Conservation (phyloP, 2,329 filamentous ascomycete species). For the Botrytis cinerea region DNA sequence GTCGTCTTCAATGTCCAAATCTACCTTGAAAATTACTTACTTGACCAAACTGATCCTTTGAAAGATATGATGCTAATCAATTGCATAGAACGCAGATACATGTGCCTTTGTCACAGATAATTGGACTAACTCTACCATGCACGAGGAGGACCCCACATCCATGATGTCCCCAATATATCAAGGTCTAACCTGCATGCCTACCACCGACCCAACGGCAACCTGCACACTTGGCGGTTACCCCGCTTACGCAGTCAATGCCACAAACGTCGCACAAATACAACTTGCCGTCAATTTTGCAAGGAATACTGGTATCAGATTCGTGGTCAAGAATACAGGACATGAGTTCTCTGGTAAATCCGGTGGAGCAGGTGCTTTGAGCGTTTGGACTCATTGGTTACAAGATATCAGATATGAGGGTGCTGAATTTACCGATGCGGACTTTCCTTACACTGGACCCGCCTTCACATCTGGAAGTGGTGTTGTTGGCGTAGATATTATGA, state of each 20-base stretch:
- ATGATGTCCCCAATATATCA: slow-evolving; percentile 52
- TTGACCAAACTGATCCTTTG: neutral
- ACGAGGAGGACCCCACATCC: slow-evolving; percentile 46
- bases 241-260: slow-evolving; percentile 34
- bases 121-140: slow-evolving; percentile 44
- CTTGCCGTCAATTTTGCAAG: slow-evolving; percentile 41
- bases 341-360: slow-evolving; percentile 50
- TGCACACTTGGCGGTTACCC: slow-evolving; percentile 29
- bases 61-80: slow-evolving; percentile 44
- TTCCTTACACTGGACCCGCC: slow-evolving; percentile 42
- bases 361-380: slow-evolving; percentile 49
- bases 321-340: slow-evolving; percentile 50
- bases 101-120: slow-evolving; percentile 42
- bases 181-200: slow-evolving; percentile 43
- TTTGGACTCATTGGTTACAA: slow-evolving; percentile 54
- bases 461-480: slow-evolving; percentile 47
- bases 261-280: slow-evolving; percentile 28
- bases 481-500: slow-evolving; percentile 47
- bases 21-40: neutral
- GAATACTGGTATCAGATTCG: slow-evolving; percentile 40
- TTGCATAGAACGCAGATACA: slow-evolving; percentile 35
- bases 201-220: slow-evolving; percentile 1
- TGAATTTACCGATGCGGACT: slow-evolving; percentile 39
- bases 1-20: too few relatives aligned
- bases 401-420: slow-evolving; percentile 40